Evolutionary conservation across 805 yeast species (phyloP), one percentile per base, ranked within the genome.

Genomic region (Candida montana): DNA sequence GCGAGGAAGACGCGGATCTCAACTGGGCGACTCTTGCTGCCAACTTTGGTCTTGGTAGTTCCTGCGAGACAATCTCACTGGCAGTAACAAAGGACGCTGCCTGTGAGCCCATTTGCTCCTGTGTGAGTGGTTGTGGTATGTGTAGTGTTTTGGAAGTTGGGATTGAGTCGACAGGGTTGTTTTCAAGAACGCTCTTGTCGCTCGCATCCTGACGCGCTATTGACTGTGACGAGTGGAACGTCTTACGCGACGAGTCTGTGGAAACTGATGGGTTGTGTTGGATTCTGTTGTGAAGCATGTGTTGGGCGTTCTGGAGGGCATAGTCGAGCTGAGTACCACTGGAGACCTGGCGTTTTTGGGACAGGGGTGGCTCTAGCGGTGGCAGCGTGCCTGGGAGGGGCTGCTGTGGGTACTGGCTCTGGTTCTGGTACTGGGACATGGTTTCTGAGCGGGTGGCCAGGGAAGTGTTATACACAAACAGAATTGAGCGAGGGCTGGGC

Each of bases 1-100:
- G 46, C 3, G 37, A 37, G 17, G 50, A 40, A 1, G 51, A 40
- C 5, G 47, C 24, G 18, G 55, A 45, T 15, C 29, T 7, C n/a
- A 26, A 13, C n/a, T 26, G 29, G 6, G n/a, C 29, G 6, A 26
- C n/a, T 11, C n/a, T 9, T 8, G 29, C 5, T 8, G 29, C 29
- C 40, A 21, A 12, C 19, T 33, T 31, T 5, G 37, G 40, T 32
- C 31, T 31, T 7, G 35, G n/a, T 6, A 35, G 17, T 7, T 35
- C 24, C 9, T 33, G 33, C 1, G 34, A 37, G 4, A 23, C 33
- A 2, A 35, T 27, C 10, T 15, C n/a, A 12, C 26, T 15, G 5
- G 35, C 17, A 2, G 33, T 13, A 9, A 24, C n/a, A 24, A 27
- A 23, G 15, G 15, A 23, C 13, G 17, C 15, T 2, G 40, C 26